A percentile compares a stretch with the other conserved stretches of the same genome.
These are phyloP conservation scores for Kodamaea derodonti DNA, from an alignment of 1,139 yeast species.

Conservation along the genomic window DNA sequence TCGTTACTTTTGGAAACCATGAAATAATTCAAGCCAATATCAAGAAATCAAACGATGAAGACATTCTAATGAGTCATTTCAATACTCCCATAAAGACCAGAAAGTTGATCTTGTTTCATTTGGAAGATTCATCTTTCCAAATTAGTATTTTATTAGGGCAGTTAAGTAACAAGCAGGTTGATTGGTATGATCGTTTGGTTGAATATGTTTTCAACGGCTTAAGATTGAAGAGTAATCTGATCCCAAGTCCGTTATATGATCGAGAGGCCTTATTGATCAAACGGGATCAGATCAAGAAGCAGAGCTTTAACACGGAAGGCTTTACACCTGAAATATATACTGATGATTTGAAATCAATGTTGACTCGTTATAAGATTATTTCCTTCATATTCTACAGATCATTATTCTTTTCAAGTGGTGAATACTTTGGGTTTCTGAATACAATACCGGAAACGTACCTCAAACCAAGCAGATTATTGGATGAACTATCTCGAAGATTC, in stretches of 20 bases:
- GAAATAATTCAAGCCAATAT: constrained; percentile 3
- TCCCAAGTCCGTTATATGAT: constrained; percentile 28
- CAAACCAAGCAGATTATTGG: constrained; percentile 9
- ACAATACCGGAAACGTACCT: constrained; percentile 8
- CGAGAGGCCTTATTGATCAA: constrained; percentile 24
- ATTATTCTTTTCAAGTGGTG: constrained; percentile 14
- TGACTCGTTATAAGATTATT: constrained; percentile 22
- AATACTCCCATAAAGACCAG: constrained; percentile 6
- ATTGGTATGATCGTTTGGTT: constrained; percentile 33
- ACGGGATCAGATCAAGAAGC: constrained; percentile 14
- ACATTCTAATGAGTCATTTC: constrained; percentile 7
- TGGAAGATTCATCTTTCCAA: constrained; percentile 11
- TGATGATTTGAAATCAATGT: constrained; percentile 29
- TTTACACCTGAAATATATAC: constrained; percentile 8
- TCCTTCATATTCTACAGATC: constrained; percentile 21
- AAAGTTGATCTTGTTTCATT: constrained; percentile 6
- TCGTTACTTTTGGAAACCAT: constrained; percentile 9
- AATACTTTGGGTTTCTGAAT: constrained; percentile 2
- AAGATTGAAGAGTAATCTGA: constrained; percentile 11
- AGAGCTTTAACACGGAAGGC: constrained; percentile 4
- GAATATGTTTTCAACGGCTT: constrained; percentile 30
- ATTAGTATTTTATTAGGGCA: constrained; percentile 17
- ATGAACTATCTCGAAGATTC: constrained; percentile 11
- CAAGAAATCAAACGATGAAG: constrained; percentile 1
- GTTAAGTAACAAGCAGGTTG: constrained; percentile 13